Conservation (phyloP, 2,329 filamentous ascomycete genomes). For the Colletotrichum horii region DNA sequence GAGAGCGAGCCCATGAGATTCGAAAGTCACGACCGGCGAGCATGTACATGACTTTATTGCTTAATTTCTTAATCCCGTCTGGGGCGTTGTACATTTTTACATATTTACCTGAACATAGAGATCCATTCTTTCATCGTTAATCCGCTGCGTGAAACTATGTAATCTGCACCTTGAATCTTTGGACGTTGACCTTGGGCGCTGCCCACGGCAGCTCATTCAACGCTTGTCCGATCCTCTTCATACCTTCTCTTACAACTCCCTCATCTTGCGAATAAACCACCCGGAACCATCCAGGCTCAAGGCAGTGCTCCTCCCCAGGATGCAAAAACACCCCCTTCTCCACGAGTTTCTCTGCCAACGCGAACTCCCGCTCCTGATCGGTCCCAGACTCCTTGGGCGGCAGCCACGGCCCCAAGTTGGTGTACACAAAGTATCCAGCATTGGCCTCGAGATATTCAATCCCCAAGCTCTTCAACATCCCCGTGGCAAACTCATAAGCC, state of each 20-base stretch:
- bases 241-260: slow-evolving; percentile 37
- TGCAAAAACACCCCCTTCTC: slow-evolving; percentile 55
- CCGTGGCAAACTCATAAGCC: slow-evolving; percentile 43
- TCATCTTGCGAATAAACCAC: slow-evolving; percentile 54
- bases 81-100: neutral
- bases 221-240: slow-evolving; percentile 32
- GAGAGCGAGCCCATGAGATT: neutral
- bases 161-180: neutral
- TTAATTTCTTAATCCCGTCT: slow-evolving; percentile 4
- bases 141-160: neutral
- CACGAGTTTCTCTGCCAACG: slow-evolving; percentile 47
- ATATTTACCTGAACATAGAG: slow-evolving; percentile 4
- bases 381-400: slow-evolving; percentile 28
- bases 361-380: slow-evolving; percentile 44
- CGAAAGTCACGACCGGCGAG: neutral
- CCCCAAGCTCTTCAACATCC: slow-evolving; percentile 40
- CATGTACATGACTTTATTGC: slow-evolving; percentile 13
- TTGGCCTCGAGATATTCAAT: slow-evolving; percentile 55
- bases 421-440: slow-evolving; percentile 63
- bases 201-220: neutral
- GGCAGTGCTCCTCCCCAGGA: slow-evolving; percentile 49
- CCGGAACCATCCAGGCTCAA: slow-evolving; percentile 56
- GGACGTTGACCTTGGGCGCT: neutral
- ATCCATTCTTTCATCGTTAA: neutral
- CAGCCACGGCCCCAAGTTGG: slow-evolving; percentile 53